phyloP scores from a whole-genome alignment of 2,329 filamentous ascomycete genomes.

The Colletotrichum eremochloae region DNA sequence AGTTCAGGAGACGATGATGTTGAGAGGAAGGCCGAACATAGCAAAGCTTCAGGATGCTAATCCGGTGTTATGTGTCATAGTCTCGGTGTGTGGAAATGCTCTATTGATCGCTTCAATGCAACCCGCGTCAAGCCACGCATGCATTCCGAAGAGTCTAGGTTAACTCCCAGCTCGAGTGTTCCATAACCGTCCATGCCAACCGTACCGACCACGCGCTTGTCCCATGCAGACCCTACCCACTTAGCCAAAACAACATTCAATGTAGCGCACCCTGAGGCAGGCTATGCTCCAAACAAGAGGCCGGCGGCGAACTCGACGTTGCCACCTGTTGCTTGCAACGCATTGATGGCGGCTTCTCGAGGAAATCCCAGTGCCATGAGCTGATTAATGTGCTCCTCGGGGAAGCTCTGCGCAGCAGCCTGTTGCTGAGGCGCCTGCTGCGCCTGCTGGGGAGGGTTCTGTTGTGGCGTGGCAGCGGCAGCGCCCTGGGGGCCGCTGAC shows the following conservation, averaged over 20 bases:
- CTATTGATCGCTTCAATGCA: constrained; percentile 18
- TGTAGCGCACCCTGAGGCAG: neutral
- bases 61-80: neutral
- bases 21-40: neutral
- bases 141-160: constrained; percentile 29
- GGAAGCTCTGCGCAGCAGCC: constrained; percentile 55
- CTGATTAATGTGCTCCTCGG: constrained; percentile 78
- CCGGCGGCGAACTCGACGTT: constrained; percentile 91
- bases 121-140: constrained; percentile 1
- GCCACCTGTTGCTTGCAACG: constrained; percentile 84
- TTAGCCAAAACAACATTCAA: neutral
- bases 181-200: neutral
- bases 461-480: constrained; percentile 45
- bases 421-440: constrained; percentile 47
- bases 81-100: constrained; percentile 8
- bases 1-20: neutral
- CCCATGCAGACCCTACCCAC: neutral
- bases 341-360: constrained; percentile 80
- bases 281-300: constrained; percentile 74
- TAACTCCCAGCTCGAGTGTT: constrained; percentile 7
- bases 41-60: neutral
- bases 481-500: constrained; percentile 67
- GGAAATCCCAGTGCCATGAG: constrained; percentile 84
- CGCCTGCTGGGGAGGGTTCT: constrained; percentile 43
- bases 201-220: constrained; percentile 16